Percentiles rank a stretch among this genome's conserved stretches.
Evolutionary conservation across 78 protist species (phyloP).

Genomic region (Dictyostelium citrinum): DNA sequence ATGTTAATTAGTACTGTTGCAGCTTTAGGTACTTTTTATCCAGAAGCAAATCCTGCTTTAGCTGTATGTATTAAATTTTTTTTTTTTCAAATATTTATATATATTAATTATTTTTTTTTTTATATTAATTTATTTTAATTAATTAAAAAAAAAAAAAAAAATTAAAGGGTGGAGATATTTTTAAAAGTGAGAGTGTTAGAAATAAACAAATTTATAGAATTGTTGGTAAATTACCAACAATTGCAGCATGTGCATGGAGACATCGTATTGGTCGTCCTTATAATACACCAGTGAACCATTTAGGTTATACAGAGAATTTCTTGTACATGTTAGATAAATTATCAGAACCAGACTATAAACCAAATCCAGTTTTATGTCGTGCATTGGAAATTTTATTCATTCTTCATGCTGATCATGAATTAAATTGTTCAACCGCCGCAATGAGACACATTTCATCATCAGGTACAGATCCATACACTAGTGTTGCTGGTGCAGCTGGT

Average conservation of each 20-base stretch:
- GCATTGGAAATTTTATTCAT: slow-evolving; percentile 88
- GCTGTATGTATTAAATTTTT: slow-evolving; percentile 18
- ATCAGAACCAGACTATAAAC: slow-evolving; percentile 35
- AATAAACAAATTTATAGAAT: slow-evolving; percentile 77
- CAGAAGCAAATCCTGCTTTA: slow-evolving; percentile 79
- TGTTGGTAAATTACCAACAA: slow-evolving; percentile 84
- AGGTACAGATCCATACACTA: slow-evolving; percentile 76
- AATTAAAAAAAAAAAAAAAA: no score
- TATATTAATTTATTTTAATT: no score
- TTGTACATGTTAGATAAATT: slow-evolving; percentile 81
- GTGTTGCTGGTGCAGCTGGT: slow-evolving; percentile 78
- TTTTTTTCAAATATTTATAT: no score
- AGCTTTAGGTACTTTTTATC: slow-evolving; percentile 82
- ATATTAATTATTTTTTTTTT: no score
- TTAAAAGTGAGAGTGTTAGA: slow-evolving; percentile 8
- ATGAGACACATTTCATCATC: slow-evolving; percentile 80
- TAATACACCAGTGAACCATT: slow-evolving; percentile 62
- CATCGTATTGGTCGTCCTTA: slow-evolving; percentile 81
- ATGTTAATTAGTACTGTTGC: slow-evolving; percentile 82
- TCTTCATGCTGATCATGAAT: slow-evolving; percentile 91
- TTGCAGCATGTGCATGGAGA: slow-evolving; percentile 87
- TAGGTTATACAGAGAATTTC: slow-evolving; percentile 76
- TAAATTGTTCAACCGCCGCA: slow-evolving; percentile 90
- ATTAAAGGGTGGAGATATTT: slow-evolving; percentile 36
- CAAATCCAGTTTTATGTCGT: slow-evolving; percentile 67